Percentiles rank a stretch among this genome's conserved stretches.
phyloP scores from a whole-genome alignment of 257 asterid species.

The Salvia hispanica region DNA sequence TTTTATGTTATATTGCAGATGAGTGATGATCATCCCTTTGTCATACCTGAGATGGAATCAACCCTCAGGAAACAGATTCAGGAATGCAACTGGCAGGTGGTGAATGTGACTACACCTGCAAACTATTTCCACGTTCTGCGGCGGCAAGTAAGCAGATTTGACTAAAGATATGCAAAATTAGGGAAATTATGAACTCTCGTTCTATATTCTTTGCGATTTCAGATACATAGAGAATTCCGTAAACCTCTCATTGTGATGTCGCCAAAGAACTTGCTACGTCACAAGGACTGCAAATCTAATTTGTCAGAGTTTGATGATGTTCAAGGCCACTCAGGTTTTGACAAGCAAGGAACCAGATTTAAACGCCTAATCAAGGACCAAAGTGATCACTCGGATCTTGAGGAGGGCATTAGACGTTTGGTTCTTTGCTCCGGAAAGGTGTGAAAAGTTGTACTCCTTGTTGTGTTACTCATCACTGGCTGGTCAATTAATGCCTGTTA shows the following conservation, averaged over 20 bases:
- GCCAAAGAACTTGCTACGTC: constrained; percentile 92
- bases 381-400: constrained; percentile 73
- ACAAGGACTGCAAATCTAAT: constrained; percentile 90
- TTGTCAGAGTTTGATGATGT: constrained; percentile 92
- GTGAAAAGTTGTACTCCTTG: constrained; percentile 23
- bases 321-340: constrained; percentile 94
- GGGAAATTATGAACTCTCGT: constrained; percentile 29
- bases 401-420: constrained; percentile 81
- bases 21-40: constrained; percentile 89
- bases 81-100: constrained; percentile 96
- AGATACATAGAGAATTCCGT: constrained; percentile 92
- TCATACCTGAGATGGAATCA: constrained; percentile 93
- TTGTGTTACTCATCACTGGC: constrained; percentile 17
- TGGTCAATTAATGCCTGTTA: background rate
- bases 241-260: constrained; percentile 95
- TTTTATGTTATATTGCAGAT: constrained; percentile 55
- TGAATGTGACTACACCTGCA: constrained; percentile 96
- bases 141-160: constrained; percentile 65
- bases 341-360: constrained; percentile 96
- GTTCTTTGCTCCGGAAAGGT: constrained; percentile 98
- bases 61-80: constrained; percentile 88
- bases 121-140: constrained; percentile 93
- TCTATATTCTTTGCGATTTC: constrained; percentile 26
- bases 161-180: background rate
- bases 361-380: constrained; percentile 93